phyloP scores from a whole-genome alignment of 768 basidiomycete species.

The Serendipita sp. region DNA sequence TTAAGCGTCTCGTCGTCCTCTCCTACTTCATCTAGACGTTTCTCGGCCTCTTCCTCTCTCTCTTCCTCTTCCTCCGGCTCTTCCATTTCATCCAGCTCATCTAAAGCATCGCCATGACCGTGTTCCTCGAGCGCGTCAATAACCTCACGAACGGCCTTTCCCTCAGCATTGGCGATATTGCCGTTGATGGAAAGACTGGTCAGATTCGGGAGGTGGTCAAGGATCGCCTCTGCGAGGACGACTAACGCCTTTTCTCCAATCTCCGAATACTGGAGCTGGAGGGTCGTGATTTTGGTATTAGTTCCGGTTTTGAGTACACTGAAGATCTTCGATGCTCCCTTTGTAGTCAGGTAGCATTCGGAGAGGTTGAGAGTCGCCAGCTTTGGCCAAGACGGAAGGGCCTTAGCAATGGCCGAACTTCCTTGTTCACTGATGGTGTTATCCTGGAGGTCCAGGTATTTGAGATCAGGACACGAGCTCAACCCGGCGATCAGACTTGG shows the following conservation, averaged over 20 bases:
- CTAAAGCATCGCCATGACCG: constrained; percentile 28
- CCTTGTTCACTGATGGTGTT: constrained; percentile 26
- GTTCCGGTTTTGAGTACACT: constrained; percentile 48
- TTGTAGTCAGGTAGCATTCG: constrained; percentile 73
- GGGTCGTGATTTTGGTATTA: constrained; percentile 53
- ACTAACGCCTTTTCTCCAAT: constrained; percentile 54
- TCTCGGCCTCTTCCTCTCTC: not conserved
- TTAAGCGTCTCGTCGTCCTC: constrained; percentile 15
- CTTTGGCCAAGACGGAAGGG: constrained; percentile 52
- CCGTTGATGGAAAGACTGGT: constrained; percentile 72
- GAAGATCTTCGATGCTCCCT: constrained; percentile 59
- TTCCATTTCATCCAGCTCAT: constrained; percentile 52
- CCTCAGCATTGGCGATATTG: constrained; percentile 34
- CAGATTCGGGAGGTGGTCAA: constrained; percentile 39
- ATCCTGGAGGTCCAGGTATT: constrained; percentile 83
- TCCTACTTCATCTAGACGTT: constrained; percentile 7
- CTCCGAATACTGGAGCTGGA: constrained; percentile 88
- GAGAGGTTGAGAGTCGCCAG: constrained; percentile 76
- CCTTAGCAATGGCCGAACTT: constrained; percentile 38
- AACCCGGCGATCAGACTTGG: constrained; percentile 63
- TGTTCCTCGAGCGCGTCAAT: constrained; percentile 25
- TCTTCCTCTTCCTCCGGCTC: constrained; percentile 26
- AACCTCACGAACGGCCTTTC: constrained; percentile 28
- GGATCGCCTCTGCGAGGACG: constrained; percentile 51
- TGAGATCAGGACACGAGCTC: constrained; percentile 44